phyloP scores from a whole-genome alignment of 106 monocot species.

The Ottelia alismoides region DNA sequence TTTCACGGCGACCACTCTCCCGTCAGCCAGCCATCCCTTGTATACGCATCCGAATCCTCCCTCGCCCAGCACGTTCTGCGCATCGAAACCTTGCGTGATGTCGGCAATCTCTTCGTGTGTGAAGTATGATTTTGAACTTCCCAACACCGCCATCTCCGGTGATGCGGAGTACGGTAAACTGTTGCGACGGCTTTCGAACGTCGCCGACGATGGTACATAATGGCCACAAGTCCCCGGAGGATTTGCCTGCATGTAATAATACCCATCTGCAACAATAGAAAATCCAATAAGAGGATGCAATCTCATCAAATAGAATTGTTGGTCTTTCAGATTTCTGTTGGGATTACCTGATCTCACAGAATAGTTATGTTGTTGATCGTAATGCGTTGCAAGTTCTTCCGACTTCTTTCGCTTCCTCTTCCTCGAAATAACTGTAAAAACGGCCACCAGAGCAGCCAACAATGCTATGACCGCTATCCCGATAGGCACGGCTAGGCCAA shows the following conservation, averaged over 20 bases:
- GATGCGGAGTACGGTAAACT: constrained; percentile 8
- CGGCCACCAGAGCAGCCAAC: constrained; percentile 11
- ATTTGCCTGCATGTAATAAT: constrained; percentile 20
- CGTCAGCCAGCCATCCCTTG: constrained; percentile 60
- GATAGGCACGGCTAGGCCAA: constrained; percentile 6
- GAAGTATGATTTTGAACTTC: constrained; percentile 39
- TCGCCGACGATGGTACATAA: too few relatives aligned
- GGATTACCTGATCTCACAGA: constrained; percentile 33
- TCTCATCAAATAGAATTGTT: too few relatives aligned
- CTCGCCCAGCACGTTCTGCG: constrained; percentile 58
- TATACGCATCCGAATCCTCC: constrained; percentile 91
- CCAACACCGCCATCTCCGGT: constrained; percentile 16
- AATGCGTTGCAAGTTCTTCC: constrained; percentile 14
- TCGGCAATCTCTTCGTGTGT: constrained; percentile 54
- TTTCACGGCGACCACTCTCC: constrained; percentile 63
- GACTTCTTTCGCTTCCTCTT: constrained; percentile 23
- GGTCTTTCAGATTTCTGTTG: too few relatives aligned
- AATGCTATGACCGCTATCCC: constrained; percentile 25
- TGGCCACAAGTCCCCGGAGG: constrained; percentile 6
- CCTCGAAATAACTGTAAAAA: constrained; percentile 13
- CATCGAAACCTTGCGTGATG: constrained; percentile 53
- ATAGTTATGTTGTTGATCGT: constrained; percentile 18
- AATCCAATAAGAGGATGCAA: too few relatives aligned
- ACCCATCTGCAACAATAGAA: constrained; percentile 25
- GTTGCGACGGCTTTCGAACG: constrained; percentile 19